Evolutionary conservation across 257 asterid species (phyloP), one percentile per base, ranked within the genome.

Genomic region (Solanum habrochaites): DNA sequence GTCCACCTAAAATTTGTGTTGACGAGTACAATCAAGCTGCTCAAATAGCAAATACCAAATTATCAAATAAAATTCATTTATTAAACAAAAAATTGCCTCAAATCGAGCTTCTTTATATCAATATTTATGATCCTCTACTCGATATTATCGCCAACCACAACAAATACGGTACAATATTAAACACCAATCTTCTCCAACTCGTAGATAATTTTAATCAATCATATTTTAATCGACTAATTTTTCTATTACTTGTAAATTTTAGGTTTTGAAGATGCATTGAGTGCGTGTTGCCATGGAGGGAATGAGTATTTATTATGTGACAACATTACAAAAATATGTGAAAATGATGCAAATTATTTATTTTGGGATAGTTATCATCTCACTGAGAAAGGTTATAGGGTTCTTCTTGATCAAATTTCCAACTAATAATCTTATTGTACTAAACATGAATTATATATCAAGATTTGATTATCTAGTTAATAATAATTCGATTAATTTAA

Each of bases 341-440:
- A 82, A 39, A 87, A 90, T 16, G 89, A 75, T 40, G 12, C 87
- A 6, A 87, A 80, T 27, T 88, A 86, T 87, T 72, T 92, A 4
- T 89, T 92, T 64, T 92, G 94, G 94, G 94, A 90, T 37, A 77
- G 89, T 89, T 89, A 80, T 62, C 94, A 90, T 88, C 94, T 90
- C n/a, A 89, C 94, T 2, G 92, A 88, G 82, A 86, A 18, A 86
- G 93, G 88, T 21, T 92, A 88, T 86, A 89, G 52, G 42, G 39
- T 88, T n/a, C 87, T 92, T 2, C 43, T 84, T 37, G 73, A 77
- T 58, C 74, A 86, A 52, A 75, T 88, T 52, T 21, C 87, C 75
- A 35, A 74, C 0, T 58, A 43, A 25, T 85, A 58, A 66, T 12
- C 16, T 86, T 87, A 67, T 80, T 1, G n/a, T 47, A 37, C 39